Conservation (phyloP, 148 eudicot species). For the Rhododendron kiyosumense region DNA sequence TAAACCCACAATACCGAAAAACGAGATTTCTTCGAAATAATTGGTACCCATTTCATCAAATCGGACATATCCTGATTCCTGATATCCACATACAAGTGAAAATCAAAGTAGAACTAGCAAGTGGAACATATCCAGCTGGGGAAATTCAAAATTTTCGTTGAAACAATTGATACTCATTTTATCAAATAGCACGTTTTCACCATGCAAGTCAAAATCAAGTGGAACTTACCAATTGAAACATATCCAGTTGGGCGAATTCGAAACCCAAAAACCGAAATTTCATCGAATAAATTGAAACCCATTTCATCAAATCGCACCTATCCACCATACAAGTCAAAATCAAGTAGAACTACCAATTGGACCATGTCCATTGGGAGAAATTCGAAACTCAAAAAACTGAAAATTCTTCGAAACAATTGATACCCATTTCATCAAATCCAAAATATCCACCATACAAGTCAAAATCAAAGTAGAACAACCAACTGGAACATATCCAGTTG, state of each 20-base stretch:
- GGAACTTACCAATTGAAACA: not conserved
- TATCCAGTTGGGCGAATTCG: not conserved
- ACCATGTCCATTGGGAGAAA: not conserved
- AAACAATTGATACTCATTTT: not conserved
- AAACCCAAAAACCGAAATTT: not conserved
- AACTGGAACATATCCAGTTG: not conserved
- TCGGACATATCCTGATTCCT: not conserved
- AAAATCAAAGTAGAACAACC: not conserved
- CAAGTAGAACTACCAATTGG: not conserved
- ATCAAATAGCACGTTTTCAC: not conserved
- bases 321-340: constrained; percentile 2
- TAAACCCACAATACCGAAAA: constrained; percentile 3
- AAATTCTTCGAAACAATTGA: not conserved
- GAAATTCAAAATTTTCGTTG: not conserved
- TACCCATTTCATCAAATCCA: constrained; percentile 1
- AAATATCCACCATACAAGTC: not conserved
- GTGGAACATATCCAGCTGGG: not conserved
- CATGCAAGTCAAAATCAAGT: constrained; percentile 1
- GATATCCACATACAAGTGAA: not conserved
- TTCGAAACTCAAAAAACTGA: not conserved
- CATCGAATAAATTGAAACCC: not conserved
- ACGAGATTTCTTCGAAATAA: not conserved
- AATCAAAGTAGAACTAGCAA: not conserved
- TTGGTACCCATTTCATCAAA: not conserved
- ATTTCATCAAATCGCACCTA: not conserved